phyloP scores from a whole-genome alignment of 2,329 filamentous ascomycete species.

The Hymenoscyphus infarciens region DNA sequence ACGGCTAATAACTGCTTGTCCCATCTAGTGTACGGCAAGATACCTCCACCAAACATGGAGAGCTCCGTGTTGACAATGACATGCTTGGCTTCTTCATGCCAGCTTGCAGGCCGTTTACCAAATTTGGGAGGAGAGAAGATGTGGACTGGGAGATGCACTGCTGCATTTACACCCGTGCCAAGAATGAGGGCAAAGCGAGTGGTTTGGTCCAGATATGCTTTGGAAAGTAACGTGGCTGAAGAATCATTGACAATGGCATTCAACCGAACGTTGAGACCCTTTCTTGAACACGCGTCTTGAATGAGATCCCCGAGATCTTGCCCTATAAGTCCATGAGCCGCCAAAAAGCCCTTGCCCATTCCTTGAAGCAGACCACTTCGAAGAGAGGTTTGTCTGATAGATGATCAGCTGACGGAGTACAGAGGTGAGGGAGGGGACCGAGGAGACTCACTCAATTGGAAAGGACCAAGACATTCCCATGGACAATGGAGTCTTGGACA shows the following conservation, averaged over 20 bases:
- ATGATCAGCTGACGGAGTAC: slow-evolving; percentile 28
- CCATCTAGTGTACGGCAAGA: slow-evolving; percentile 60
- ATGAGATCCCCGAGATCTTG: slow-evolving; percentile 59
- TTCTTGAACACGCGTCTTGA: slow-evolving; percentile 46
- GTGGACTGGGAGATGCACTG: slow-evolving; percentile 58
- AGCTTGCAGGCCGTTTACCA: slow-evolving; percentile 49
- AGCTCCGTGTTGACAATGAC: slow-evolving; percentile 66
- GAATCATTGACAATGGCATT: slow-evolving; percentile 65
- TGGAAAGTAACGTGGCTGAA: slow-evolving; percentile 61
- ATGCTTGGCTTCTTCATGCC: slow-evolving; percentile 57
- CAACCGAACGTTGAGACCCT: slow-evolving; percentile 51
- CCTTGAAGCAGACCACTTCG: slow-evolving; percentile 54
- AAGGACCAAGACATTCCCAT: slow-evolving; percentile 68
- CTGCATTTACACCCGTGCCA: slow-evolving; percentile 65
- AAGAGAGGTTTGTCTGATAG: slow-evolving; percentile 58
- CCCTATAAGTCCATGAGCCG: slow-evolving; percentile 54
- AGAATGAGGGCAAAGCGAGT: slow-evolving; percentile 63
- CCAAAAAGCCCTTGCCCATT: slow-evolving; percentile 66
- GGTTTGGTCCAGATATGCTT: slow-evolving; percentile 53
- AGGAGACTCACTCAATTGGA: slow-evolving; percentile 57
- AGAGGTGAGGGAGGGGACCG: background rate
- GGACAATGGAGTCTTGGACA: slow-evolving; percentile 42
- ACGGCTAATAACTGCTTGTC: slow-evolving; percentile 50
- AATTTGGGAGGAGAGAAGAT: slow-evolving; percentile 55
- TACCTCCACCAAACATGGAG: slow-evolving; percentile 60